phyloP scores from a whole-genome alignment of 306 rosid genomes.

The Prunus fruticosa region DNA sequence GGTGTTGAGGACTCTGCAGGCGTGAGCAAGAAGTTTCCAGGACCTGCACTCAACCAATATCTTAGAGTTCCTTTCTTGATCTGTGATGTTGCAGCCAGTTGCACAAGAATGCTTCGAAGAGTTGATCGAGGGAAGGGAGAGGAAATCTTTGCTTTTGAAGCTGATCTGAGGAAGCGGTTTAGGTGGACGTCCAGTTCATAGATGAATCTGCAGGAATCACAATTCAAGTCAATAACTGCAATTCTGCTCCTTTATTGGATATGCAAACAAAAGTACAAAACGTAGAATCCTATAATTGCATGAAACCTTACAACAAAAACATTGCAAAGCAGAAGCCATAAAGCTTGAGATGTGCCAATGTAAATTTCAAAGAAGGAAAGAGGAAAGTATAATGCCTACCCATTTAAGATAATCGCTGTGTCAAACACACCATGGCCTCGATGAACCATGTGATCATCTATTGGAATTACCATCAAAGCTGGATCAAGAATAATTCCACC shows the following conservation, averaged over 20 bases:
- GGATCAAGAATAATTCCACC: conserved; percentile 95
- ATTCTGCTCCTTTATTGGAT: background rate
- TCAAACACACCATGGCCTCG: conserved; percentile 96
- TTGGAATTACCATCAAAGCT: conserved; percentile 76
- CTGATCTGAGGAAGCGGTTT: conserved; percentile 75
- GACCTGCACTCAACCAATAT: conserved; percentile 92
- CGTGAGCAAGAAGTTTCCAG: conserved; percentile 81
- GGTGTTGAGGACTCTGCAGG: conserved; percentile 52
- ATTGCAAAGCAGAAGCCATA: background rate
- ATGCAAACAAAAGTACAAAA: background rate
- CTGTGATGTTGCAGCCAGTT: conserved; percentile 64
- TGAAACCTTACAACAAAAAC: background rate
- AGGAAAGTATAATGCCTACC: conserved; percentile 36
- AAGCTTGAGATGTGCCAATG: background rate
- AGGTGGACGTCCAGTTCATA: conserved; percentile 84
- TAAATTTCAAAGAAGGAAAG: background rate
- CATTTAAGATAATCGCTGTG: conserved; percentile 63
- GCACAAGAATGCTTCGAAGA: conserved; percentile 77
- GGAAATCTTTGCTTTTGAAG: conserved; percentile 67
- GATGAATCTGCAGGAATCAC: conserved; percentile 45
- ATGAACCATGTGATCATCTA: conserved; percentile 96
- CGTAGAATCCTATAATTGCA: background rate
- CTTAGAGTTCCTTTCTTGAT: conserved; percentile 74
- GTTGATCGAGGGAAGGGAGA: conserved; percentile 57
- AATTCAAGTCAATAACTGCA: background rate